A percentile compares a stretch with the other conserved stretches of the same genome.
These are phyloP conservation scores for Cryoendolithus antarcticus DNA, from an alignment of 2,329 filamentous ascomycete species.

Conservation along the genomic window DNA sequence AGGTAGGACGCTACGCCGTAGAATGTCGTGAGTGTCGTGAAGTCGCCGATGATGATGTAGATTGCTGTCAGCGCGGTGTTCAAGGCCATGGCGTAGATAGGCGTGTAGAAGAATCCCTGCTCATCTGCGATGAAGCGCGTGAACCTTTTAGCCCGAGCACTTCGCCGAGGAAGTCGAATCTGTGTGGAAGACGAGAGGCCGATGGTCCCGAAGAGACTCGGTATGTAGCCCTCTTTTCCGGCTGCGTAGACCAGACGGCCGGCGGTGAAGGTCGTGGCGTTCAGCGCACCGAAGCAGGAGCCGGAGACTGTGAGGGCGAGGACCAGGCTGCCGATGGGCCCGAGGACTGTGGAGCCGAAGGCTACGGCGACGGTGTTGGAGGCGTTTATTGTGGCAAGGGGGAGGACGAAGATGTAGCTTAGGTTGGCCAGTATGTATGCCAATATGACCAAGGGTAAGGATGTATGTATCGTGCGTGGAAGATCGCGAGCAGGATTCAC, in stretches of 20 bases:
- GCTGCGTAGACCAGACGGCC: slow-evolving; percentile 87
- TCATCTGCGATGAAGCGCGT: slow-evolving; percentile 61
- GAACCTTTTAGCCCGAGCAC: slow-evolving; percentile 40
- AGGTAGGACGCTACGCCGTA: slow-evolving; percentile 95
- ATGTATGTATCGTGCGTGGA: slow-evolving; percentile 88
- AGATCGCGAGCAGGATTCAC: slow-evolving; percentile 81
- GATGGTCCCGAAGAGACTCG: slow-evolving; percentile 68
- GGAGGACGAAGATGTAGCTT: slow-evolving; percentile 87
- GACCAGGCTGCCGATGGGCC: slow-evolving; percentile 65
- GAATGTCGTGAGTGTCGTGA: slow-evolving; percentile 84
- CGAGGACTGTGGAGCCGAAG: slow-evolving; percentile 84
- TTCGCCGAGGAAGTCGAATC: slow-evolving; percentile 26
- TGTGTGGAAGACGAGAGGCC: slow-evolving; percentile 44
- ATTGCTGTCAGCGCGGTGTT: slow-evolving; percentile 61
- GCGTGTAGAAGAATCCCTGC: slow-evolving; percentile 77
- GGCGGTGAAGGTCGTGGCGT: slow-evolving; percentile 86
- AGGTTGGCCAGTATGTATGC: slow-evolving; percentile 86
- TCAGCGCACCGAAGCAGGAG: slow-evolving; percentile 88
- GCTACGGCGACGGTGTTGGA: slow-evolving; percentile 93
- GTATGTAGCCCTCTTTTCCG: slow-evolving; percentile 89
- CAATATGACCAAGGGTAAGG: slow-evolving; percentile 85
- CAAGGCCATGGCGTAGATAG: slow-evolving; percentile 79
- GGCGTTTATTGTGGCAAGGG: slow-evolving; percentile 64
- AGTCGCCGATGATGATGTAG: slow-evolving; percentile 82
- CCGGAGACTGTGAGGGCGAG: slow-evolving; percentile 82